These are phyloP conservation scores for Hypoxylon lenormandii DNA, from an alignment of 495 filamentous ascomycete species.

Conservation along the genomic window DNA sequence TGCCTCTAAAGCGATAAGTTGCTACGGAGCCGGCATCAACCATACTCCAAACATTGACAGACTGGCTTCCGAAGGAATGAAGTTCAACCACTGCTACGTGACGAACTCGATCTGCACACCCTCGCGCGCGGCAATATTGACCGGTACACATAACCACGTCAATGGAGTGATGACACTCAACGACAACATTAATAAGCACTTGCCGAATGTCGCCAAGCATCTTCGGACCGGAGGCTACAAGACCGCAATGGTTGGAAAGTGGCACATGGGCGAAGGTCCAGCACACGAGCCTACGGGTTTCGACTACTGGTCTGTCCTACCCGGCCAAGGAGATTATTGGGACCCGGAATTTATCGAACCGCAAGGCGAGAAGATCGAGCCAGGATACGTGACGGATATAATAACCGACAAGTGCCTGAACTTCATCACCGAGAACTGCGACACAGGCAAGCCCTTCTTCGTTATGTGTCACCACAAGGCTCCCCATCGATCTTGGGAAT, in stretches of 20 bases:
- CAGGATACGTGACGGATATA: constrained; percentile 60
- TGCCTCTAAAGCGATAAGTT: constrained; percentile 58
- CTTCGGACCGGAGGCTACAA: constrained; percentile 56
- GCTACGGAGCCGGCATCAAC: constrained; percentile 60
- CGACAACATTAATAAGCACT: constrained; percentile 56
- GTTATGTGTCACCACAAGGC: constrained; percentile 65
- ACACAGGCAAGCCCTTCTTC: constrained; percentile 58
- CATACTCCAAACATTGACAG: constrained; percentile 60
- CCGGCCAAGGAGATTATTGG: constrained; percentile 58
- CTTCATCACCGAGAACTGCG: constrained; percentile 48
- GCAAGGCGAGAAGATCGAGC: constrained; percentile 35
- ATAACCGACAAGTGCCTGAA: constrained; percentile 58
- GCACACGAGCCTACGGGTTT: constrained; percentile 59
- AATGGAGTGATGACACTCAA: constrained; percentile 60
- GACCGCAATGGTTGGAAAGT: constrained; percentile 61
- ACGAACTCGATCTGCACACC: constrained; percentile 63
- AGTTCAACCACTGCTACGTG: constrained; percentile 63
- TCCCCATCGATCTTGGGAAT: constrained; percentile 61
- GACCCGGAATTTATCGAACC: constrained; percentile 57
- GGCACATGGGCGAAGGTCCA: constrained; percentile 59
- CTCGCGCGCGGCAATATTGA: constrained; percentile 57
- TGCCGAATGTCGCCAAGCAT: constrained; percentile 60
- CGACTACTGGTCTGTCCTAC: constrained; percentile 58
- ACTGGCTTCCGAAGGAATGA: constrained; percentile 58
- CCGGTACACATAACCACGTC: constrained; percentile 61